Base-by-base conservation (phyloP, 305 asterid species). In the Striga hermonthica region DNA sequence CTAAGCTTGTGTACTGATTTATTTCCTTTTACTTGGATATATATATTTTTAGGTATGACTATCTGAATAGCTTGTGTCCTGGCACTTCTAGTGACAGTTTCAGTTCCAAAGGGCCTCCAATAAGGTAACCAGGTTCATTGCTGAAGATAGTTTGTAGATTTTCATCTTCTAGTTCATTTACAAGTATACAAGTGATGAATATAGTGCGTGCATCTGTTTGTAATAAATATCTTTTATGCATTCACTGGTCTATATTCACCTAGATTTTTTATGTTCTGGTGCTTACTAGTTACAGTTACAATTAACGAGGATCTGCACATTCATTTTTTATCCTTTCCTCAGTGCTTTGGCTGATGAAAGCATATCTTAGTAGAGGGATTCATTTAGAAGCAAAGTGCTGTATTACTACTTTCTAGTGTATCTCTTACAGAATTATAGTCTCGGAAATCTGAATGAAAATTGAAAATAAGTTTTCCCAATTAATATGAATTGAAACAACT, bases 31-130 rank as follows among this genome's bases (percentile, higher is more conserved):
- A n/a, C 12, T 41, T 53, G 43, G 31, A 22, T 22, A 22, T 57
- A 69, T 45, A 10, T 60, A 71, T 64, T 75, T 79, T 78, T 68
- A 92, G 97, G 91, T 28, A 37, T 60, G 94, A 90, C 55, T 92
- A 90, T 80, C 72, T 87, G 83, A 73, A 76, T 63, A 74, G 81
- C 69, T 50, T 90, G 68, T 92, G 91, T 79, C 93, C 94, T 54
- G 73, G 84, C 68, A 55, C 85, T 63, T 72, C 81, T 58, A 71
- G 49, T 57, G 84, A 75, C 39, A 61, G 75, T 70, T 48, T 13
- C 75, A 72, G 62, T 64, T 74, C 85, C 62, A 68, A 40, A 60
- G 78, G 71, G 70, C 86, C 84, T 69, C 62, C 82, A 64, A 77
- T 57, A 69, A 90, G 96, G 98, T 90, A 82, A 13, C 63, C 13